phyloP scores from a whole-genome alignment of 2,329 filamentous ascomycete genomes.

The Microdochium nivale region DNA sequence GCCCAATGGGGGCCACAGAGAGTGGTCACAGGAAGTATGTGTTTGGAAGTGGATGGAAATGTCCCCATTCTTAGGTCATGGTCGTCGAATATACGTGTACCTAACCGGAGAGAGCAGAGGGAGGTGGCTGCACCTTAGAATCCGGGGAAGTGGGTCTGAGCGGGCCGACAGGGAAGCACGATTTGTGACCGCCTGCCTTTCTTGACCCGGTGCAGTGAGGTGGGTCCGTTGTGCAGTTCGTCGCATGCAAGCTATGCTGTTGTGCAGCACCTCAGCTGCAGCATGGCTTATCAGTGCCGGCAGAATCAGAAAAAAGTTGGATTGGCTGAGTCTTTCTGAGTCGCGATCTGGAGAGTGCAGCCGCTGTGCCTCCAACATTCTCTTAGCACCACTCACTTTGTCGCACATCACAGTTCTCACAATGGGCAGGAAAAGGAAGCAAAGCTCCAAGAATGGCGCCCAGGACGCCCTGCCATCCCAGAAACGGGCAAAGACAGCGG shows the following conservation, averaged over 20 bases:
- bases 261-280: background rate
- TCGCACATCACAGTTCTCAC: background rate
- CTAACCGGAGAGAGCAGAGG: background rate
- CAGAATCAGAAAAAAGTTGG: conserved; percentile 1
- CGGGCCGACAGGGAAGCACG: no score
- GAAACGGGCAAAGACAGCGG: conserved; percentile 26
- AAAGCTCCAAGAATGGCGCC: conserved; percentile 1
- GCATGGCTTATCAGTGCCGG: background rate
- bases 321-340: background rate
- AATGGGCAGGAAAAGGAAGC: conserved; percentile 29
- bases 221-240: no score
- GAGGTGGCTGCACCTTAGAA: background rate
- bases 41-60: no score
- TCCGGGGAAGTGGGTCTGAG: background rate
- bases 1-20: no score
- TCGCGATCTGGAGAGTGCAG: background rate
- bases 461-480: conserved; percentile 19
- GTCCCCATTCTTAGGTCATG: no score
- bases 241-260: no score
- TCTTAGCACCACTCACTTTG: background rate
- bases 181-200: background rate
- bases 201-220: no score
- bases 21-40: no score
- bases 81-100: no score
- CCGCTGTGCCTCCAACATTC: background rate